phyloP scores from a whole-genome alignment of 192 early-diverging fungal genomes.

The Geranomyces variabilis region DNA sequence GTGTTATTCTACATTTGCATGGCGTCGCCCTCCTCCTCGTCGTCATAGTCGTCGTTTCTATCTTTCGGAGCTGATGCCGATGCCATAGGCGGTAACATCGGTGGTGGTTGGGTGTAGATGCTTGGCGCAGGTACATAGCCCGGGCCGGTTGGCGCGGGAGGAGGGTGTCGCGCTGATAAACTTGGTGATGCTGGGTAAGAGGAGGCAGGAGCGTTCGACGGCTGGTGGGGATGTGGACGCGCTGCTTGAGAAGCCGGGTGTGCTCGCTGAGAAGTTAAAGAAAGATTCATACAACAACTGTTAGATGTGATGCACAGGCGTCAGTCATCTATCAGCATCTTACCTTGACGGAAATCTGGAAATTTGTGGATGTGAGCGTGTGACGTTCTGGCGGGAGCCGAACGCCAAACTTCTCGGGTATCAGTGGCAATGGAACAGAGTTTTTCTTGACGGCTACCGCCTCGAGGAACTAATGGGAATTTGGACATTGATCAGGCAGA shows the following conservation, averaged over 20 bases:
- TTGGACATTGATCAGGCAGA: not conserved
- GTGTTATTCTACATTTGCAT: no score
- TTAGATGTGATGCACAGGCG: no score
- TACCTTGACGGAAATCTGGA: constrained; percentile 44
- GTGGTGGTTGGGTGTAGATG: not conserved
- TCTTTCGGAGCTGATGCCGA: not conserved
- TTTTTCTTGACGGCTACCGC: constrained; percentile 54
- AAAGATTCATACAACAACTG: not conserved
- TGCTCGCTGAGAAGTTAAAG: not conserved
- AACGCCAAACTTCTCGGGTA: constrained; percentile 57
- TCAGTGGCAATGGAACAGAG: constrained; percentile 51
- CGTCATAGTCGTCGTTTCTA: no score
- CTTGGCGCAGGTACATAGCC: not conserved
- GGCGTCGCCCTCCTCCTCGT: no score
- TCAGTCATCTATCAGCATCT: not conserved
- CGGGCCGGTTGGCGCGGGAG: not conserved
- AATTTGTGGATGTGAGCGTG: constrained; percentile 51
- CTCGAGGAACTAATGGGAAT: constrained; percentile 34
- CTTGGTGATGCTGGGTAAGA: not conserved
- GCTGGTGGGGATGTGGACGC: not conserved
- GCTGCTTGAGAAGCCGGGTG: not conserved
- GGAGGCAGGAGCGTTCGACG: not conserved
- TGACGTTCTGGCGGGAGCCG: constrained; percentile 62
- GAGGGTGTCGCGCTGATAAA: constrained; percentile 1
- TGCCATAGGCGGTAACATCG: not conserved